These are phyloP conservation scores for Eucalyptus pumila DNA, from an alignment of 345 rosid species.

Conservation along the genomic window DNA sequence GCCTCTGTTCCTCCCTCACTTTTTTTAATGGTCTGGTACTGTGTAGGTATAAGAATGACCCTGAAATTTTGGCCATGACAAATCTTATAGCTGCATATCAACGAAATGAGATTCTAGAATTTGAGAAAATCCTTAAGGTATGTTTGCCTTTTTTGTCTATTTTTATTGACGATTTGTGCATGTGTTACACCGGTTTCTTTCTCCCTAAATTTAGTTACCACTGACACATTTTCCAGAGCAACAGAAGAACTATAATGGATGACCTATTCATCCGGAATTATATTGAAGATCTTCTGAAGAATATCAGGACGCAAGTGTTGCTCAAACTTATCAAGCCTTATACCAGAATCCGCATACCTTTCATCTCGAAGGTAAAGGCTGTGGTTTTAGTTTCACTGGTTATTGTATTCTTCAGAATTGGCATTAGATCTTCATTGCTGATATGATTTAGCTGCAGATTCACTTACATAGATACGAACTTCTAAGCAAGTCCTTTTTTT, in stretches of 20 bases:
- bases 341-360: constrained; percentile 85
- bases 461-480: neutral
- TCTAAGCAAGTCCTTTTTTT: neutral
- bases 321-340: constrained; percentile 97
- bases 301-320: constrained; percentile 94
- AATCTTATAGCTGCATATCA: constrained; percentile 96
- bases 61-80: constrained; percentile 98
- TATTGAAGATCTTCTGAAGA: constrained; percentile 94
- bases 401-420: neutral
- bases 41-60: constrained; percentile 90
- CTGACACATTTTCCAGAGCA: constrained; percentile 40
- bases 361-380: constrained; percentile 63
- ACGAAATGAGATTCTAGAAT: constrained; percentile 92
- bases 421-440: neutral
- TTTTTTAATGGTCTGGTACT: neutral
- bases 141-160: neutral
- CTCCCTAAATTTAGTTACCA: neutral
- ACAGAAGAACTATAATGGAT: constrained; percentile 93
- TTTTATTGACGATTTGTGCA: neutral
- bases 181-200: neutral
- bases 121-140: constrained; percentile 97
- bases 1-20: neutral
- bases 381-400: neutral
- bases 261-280: constrained; percentile 93
- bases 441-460: neutral